A percentile compares a stretch with the other conserved stretches of the same genome.
phyloP scores from a whole-genome alignment of 2,329 filamentous ascomycete genomes.

The Hymenoscyphus fraxineus region DNA sequence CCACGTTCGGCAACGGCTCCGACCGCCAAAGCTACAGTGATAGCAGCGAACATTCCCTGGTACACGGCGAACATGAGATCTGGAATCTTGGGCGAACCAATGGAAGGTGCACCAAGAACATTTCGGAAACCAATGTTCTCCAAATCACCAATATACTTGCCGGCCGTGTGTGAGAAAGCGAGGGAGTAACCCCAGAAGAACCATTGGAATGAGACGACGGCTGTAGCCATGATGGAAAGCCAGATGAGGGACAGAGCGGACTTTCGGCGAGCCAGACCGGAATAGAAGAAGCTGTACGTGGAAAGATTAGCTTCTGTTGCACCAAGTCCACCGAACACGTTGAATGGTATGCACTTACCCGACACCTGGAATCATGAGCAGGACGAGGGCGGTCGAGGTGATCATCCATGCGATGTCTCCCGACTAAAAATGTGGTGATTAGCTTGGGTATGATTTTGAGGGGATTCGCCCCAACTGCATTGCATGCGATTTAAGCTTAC shows the following conservation, averaged over 20 bases:
- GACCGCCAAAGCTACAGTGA: conserved; percentile 80
- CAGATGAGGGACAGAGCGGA: conserved; percentile 86
- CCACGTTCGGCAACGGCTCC: conserved; percentile 84
- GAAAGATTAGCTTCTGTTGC: conserved; percentile 22
- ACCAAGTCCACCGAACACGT: conserved; percentile 14
- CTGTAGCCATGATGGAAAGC: conserved; percentile 83
- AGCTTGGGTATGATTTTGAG: neutral
- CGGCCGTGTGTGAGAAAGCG: conserved; percentile 52
- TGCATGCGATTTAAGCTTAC: conserved; percentile 39
- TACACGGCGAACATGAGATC: conserved; percentile 84
- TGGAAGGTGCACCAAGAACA: conserved; percentile 71
- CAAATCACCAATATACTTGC: conserved; percentile 14
- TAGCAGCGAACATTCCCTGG: conserved; percentile 83
- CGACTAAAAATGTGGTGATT: conserved; percentile 59
- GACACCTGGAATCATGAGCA: conserved; percentile 91
- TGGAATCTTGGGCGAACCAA: conserved; percentile 69
- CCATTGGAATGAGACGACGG: conserved; percentile 86
- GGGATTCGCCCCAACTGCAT: neutral
- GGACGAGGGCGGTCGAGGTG: conserved; percentile 73
- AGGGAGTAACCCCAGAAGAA: conserved; percentile 50
- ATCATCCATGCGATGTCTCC: conserved; percentile 87
- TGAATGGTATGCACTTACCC: conserved; percentile 46
- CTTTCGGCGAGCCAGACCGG: conserved; percentile 81
- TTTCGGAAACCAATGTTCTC: conserved; percentile 62
- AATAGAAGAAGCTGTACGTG: conserved; percentile 71